Percentiles rank a stretch among this genome's conserved stretches.
phyloP scores from a whole-genome alignment of 768 basidiomycete species.

The Hericium coralloides region DNA sequence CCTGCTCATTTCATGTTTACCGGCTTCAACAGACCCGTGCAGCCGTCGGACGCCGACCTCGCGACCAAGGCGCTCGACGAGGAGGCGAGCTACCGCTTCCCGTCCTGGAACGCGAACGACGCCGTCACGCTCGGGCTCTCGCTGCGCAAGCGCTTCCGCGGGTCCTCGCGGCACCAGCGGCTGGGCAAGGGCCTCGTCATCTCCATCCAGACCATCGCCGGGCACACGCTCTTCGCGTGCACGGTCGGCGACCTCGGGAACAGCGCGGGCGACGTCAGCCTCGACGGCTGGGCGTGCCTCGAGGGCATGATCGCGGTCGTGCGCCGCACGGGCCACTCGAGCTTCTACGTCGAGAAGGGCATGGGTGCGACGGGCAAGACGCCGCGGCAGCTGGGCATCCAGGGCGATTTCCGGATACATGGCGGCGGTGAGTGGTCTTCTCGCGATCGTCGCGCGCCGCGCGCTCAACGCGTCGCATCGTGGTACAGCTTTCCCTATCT shows the following conservation, averaged over 20 bases:
- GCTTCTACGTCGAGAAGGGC: slow-evolving; percentile 80
- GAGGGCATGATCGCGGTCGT: slow-evolving; percentile 79
- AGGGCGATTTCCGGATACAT: slow-evolving; percentile 52
- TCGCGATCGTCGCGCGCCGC: not conserved
- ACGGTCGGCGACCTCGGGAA: slow-evolving; percentile 77
- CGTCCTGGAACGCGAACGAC: slow-evolving; percentile 66
- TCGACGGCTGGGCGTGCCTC: slow-evolving; percentile 72
- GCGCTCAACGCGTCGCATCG: not conserved
- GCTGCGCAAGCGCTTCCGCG: slow-evolving; percentile 75
- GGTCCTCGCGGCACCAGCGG: slow-evolving; percentile 57
- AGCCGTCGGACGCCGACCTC: slow-evolving; percentile 63
- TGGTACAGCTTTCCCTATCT: slow-evolving; percentile 67
- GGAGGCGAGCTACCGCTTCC: slow-evolving; percentile 62
- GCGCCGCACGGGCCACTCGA: slow-evolving; percentile 73
- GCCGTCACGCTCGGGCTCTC: slow-evolving; percentile 76
- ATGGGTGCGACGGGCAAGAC: slow-evolving; percentile 80
- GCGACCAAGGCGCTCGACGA: slow-evolving; percentile 64
- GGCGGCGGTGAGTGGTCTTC: slow-evolving; percentile 59
- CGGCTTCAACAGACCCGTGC: slow-evolving; percentile 46
- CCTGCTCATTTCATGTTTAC: slow-evolving; percentile 42
- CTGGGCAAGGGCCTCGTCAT: slow-evolving; percentile 71
- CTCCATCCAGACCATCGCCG: slow-evolving; percentile 70
- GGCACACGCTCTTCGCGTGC: slow-evolving; percentile 73
- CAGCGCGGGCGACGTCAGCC: slow-evolving; percentile 59
- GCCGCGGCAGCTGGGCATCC: slow-evolving; percentile 60